Base-by-base conservation (phyloP, 2,329 filamentous ascomycete genomes). In the Aureobasidium sp. region DNA sequence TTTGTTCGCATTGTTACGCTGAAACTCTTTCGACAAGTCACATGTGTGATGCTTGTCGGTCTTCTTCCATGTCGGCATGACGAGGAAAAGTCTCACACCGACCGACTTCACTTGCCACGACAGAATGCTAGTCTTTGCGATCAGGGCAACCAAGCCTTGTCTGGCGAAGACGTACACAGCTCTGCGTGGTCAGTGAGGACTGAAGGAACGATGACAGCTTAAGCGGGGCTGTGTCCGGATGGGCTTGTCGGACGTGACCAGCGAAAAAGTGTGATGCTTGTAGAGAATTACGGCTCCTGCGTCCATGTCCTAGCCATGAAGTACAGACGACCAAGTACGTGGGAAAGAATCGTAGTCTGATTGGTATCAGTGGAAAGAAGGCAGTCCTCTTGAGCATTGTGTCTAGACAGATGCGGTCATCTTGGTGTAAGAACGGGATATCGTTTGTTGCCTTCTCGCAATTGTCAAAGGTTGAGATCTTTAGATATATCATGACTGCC, bases 1-100 rank as follows among this genome's bases (percentile, higher is more conserved):
- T 59, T 59, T 48, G 56, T 59, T 50, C 23, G 39, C 32, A 26
- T 48, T 41, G 42, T 59, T 48, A 44, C 44, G 56, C 44, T 48
- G 44, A 44, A 47, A 26, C 12, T 23, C 26, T 44, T 36, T 23
- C 50, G 42, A 48, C 17, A 48, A 48, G 42, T 47, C 44, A 48
- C 44, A 48, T 39, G 39, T 41, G 56, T 50, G 44, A 50, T 39
- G 13, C 32, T 48, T 48, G 56, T 34, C n/a, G 27, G 41, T 44
- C 29, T 46, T 47, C 41, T 27, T 59, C 32, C 15, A 48, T 32
- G 15, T 34, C 32, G 48, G 55, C 44, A 29, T 13, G 42, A 20
- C 47, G 2, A 20, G 10, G 17, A 59, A 15, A 39, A 48, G 42
- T 58, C 42, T 20, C 29, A 58, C 55, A 58, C n/a, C 37, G 55